These are phyloP conservation scores for Venturia pyrina DNA, from an alignment of 2,329 filamentous ascomycete species.

Conservation along the genomic window DNA sequence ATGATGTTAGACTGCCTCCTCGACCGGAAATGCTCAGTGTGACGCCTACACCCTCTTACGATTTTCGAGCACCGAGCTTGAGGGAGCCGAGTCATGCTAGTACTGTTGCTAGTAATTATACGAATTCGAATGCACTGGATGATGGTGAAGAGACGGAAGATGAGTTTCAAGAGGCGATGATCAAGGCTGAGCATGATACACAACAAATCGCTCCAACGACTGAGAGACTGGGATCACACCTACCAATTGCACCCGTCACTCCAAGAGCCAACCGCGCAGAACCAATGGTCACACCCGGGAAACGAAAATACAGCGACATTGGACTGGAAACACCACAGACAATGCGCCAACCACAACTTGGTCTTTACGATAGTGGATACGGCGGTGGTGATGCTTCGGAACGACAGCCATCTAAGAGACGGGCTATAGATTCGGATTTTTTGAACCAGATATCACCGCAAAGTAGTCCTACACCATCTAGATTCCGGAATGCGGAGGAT, in stretches of 20 bases:
- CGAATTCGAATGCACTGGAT: not conserved
- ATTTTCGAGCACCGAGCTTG: not conserved
- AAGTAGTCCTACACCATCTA: conserved; percentile 25
- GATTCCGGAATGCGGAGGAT: conserved; percentile 19
- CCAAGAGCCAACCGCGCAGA: not conserved
- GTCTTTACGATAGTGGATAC: not conserved
- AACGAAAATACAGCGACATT: not conserved
- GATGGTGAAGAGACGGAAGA: not conserved
- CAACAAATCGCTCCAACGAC: not conserved
- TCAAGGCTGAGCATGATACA: not conserved
- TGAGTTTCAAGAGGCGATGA: not conserved
- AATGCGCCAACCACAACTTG: not conserved
- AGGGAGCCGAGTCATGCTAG: not conserved
- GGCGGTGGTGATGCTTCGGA: not conserved
- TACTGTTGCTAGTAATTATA: not conserved
- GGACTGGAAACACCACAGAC: conserved; percentile 9
- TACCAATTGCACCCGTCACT: not conserved
- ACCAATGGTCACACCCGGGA: not conserved
- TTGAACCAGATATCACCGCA: conserved; percentile 6
- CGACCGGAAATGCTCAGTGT: not conserved
- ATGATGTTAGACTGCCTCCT: not conserved
- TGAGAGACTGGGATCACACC: not conserved
- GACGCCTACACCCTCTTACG: not conserved
- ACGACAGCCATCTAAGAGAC: conserved; percentile 1
- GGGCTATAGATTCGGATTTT: not conserved